Base-by-base conservation (phyloP, 768 basidiomycete genomes). In the Hygrophorus pudorinus region DNA sequence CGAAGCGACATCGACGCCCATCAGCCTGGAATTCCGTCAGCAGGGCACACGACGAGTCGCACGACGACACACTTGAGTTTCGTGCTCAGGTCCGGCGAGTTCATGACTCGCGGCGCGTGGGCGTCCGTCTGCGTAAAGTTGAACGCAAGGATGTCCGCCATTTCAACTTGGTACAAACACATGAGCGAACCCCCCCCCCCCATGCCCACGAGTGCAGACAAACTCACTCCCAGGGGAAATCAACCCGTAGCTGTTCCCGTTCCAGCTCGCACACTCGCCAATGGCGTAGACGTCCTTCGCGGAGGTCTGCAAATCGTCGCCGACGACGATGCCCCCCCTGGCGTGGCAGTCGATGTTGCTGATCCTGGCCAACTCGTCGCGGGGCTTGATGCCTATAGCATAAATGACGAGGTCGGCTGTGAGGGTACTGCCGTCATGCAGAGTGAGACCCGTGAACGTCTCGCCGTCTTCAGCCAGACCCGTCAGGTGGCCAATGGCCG, bases 221-320 rank as follows among this genome's bases (percentile, higher is more conserved):
- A 13, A 55, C 55, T 52, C 50, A 67, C 70, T 68, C 32, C 83
- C 81, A n/a, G 83, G 84, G 2, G 73, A 81, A 52, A 85, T 82
- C 8, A 87, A 64, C 2, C 84, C 84, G 51, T 81, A 85, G n/a
- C 71, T 76, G 32, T 81, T 75, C 2, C 69, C 73, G 42, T 62
- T 66, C 81, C 81, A 86, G 38, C 66, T 69, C 1, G 82, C 82
- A 54, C 85, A 87, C 58, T 85, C 85, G 4, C 85, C 85, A 38
- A 87, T 79, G 5, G 84, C 83, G 50, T 75, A 85, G 5, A 85
- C 72, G 41, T 77, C 73, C 32, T 70, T 53, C 1, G 67, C 72
- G 8, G 71, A 78, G 1, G 82, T 85, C 53, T 65, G 57, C 38
- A 85, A 60, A 41, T 64, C 59, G 45, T 82, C 77, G 24, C 72